Evolutionary conservation across 2,329 filamentous ascomycete genomes (phyloP), one percentile per base, ranked within the genome.

Genomic region (Alternaria brassicae): DNA sequence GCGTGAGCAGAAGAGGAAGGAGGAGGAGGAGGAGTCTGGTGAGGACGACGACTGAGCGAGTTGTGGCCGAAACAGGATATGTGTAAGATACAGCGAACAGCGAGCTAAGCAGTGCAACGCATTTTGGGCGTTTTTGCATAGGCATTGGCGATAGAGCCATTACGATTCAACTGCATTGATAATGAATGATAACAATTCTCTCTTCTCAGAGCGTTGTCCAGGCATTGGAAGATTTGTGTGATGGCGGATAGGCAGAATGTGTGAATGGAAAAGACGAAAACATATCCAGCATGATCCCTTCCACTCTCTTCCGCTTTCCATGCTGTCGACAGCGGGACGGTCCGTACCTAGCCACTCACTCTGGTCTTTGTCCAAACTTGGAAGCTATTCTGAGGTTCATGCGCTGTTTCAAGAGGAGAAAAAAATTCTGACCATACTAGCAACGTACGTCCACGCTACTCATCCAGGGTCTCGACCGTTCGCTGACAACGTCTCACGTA

Each of bases 1-100:
- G 58, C 67, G 71, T n/a, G 67, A 76, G 57, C 62, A 69, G 49
- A 74, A 72, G 51, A 67, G 70, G 50, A 82, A 80, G n/a, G 81
- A 84, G 28, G 81, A 84, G 27, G 84, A 85, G 23, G 72, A 77
- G 40, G 71, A 75, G 53, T 63, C 65, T 39, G 65, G 68, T 50
- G 68, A 77, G 49, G 68, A 75, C 13, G 74, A 76, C 44, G 73
- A 77, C 40, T 75, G 63, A 71, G 50, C 27, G 21, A 45, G 17
- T n/a, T 15, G 42, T 12, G 13, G 13, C 10, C 10, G 25, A 21
- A 21, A 63, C 61, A 65, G 51, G 51, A 59, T 62, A 63, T 58
- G 44, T 57, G 41, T 45, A 56, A 37, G 54, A 50, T 36, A 50
- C n/a, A 54, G 39, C 25, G 17, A 30, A 39, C 15, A 44, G 30